Conservation (phyloP, 139 green algal species). For the Ettlia oleoabundans region DNA sequence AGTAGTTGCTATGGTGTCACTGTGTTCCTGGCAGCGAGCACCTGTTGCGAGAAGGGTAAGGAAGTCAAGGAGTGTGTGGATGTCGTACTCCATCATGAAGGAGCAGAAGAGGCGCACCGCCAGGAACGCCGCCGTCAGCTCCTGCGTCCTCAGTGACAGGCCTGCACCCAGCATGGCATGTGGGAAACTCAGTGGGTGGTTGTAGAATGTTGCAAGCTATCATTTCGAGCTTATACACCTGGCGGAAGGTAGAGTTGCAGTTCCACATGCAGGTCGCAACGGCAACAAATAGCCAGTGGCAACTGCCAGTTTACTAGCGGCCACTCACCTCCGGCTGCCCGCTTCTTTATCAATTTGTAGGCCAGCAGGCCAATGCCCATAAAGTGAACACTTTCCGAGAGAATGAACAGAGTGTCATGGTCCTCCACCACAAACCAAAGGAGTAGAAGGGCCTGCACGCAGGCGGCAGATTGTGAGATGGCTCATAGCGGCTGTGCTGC, state of each 20-base stretch:
- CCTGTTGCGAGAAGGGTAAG: conserved; percentile 87
- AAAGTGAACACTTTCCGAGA: conserved; percentile 94
- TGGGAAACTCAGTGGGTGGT: neutral
- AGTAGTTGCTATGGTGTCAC: too few relatives aligned
- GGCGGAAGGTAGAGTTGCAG: too few relatives aligned
- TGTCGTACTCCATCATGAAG: conserved; percentile 99
- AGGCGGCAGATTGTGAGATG: too few relatives aligned
- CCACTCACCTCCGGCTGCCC: conserved; percentile 80
- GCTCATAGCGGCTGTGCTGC: too few relatives aligned
- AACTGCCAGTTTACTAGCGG: neutral
- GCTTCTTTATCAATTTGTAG: conserved; percentile 94
- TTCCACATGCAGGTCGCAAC: too few relatives aligned
- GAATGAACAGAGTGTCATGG: conserved; percentile 97
- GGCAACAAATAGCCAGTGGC: neutral
- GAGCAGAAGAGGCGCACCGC: conserved; percentile 91
- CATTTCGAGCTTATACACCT: too few relatives aligned
- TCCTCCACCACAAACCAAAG: conserved; percentile 92
- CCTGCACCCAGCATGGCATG: conserved; percentile 55
- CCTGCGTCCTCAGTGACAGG: conserved; percentile 90
- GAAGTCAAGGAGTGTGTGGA: conserved; percentile 96
- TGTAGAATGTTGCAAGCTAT: too few relatives aligned
- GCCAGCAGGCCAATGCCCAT: conserved; percentile 91
- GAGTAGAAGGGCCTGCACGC: conserved; percentile 50
- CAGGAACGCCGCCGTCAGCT: conserved; percentile 94
- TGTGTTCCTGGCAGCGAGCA: too few relatives aligned